A percentile compares a stretch with the other conserved stretches of the same genome.
phyloP scores from a whole-genome alignment of 108 stramenopile genomes.

The Epithemia pelagica region DNA sequence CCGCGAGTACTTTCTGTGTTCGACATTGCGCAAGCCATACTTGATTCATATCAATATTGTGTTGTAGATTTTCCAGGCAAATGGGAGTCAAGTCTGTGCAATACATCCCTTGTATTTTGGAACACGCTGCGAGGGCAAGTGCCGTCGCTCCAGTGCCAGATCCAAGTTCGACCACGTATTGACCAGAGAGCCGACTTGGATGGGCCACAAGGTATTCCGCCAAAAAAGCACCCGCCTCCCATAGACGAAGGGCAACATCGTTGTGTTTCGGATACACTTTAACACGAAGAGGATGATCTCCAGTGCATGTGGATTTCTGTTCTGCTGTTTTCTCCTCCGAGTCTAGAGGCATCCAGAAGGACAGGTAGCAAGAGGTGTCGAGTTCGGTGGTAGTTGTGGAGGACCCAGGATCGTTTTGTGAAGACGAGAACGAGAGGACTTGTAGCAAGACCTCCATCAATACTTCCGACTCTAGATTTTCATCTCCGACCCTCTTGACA shows the following conservation, averaged over 20 bases:
- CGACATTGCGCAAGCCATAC: constrained; percentile 32
- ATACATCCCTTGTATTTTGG: constrained; percentile 25
- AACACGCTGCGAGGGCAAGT: constrained; percentile 40
- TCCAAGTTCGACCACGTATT: constrained; percentile 50
- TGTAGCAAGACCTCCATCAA: constrained; percentile 24
- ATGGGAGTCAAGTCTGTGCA: constrained; percentile 67
- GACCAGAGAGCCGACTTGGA: constrained; percentile 17
- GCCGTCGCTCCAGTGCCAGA: constrained; percentile 65
- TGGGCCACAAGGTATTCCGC: constrained; percentile 47
- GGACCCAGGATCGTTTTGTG: constrained; percentile 4
- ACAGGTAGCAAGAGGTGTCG: neutral
- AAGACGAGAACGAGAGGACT: constrained; percentile 11
- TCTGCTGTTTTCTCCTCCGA: neutral
- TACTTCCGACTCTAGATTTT: constrained; percentile 22
- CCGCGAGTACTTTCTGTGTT: neutral
- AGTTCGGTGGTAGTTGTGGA: neutral
- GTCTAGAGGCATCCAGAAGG: constrained; percentile 12
- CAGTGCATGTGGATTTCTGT: constrained; percentile 10
- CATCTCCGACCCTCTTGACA: constrained; percentile 17
- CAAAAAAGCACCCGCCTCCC: constrained; percentile 68
- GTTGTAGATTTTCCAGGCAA: constrained; percentile 44
- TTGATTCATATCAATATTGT: constrained; percentile 46
- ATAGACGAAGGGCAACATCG: constrained; percentile 61
- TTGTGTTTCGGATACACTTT: constrained; percentile 63
- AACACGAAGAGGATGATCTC: constrained; percentile 16